Conservation (phyloP, 164 flowering plant genomes). For the Nymphaea thermarum region DNA sequence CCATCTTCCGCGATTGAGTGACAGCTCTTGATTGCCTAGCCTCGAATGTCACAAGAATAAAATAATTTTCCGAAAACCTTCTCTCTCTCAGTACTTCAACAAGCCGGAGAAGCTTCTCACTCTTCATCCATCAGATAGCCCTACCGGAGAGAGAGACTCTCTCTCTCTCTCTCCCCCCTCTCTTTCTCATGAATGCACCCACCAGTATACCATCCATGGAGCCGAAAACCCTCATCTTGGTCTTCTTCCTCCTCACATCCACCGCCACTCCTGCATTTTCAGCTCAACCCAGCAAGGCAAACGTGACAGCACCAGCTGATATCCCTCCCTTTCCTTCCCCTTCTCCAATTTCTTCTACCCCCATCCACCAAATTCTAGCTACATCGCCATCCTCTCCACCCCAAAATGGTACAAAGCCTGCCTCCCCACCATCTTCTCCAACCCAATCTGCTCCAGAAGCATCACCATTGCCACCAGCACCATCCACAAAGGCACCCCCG, state of each 20-base stretch:
- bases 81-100: too few relatives aligned
- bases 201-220: not conserved
- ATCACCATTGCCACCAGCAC: slow-evolving; percentile 7
- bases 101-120: too few relatives aligned
- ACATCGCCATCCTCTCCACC: slow-evolving; percentile 5
- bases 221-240: not conserved
- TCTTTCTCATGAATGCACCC: not conserved
- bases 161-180: too few relatives aligned
- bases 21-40: too few relatives aligned
- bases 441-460: slow-evolving; percentile 4
- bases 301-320: not conserved
- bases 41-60: too few relatives aligned
- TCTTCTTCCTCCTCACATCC: not conserved
- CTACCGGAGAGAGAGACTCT: too few relatives aligned
- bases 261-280: not conserved
- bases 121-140: too few relatives aligned
- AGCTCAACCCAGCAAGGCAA: not conserved
- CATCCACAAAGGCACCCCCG: slow-evolving; percentile 7
- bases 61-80: too few relatives aligned
- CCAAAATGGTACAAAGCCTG: not conserved
- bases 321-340: slow-evolving; percentile 3
- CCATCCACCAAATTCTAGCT: slow-evolving; percentile 7
- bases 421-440: slow-evolving; percentile 10
- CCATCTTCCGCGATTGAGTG: too few relatives aligned
- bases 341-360: slow-evolving; percentile 3